Conservation (phyloP, 805 yeast genomes). For the Suhomyces prunicola region DNA sequence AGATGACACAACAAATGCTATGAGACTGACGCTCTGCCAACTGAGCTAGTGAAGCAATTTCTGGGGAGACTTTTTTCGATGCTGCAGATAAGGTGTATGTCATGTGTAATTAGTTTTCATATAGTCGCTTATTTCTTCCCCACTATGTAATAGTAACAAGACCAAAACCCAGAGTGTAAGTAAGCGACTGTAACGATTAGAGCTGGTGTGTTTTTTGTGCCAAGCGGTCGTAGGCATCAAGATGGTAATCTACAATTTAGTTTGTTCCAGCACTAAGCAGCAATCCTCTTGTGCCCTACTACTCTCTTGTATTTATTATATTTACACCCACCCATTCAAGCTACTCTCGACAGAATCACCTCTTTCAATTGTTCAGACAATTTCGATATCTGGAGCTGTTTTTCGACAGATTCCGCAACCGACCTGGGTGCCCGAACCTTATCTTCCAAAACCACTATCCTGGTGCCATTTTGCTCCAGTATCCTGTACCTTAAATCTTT, state of each 20-base stretch:
- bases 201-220: too few relatives aligned
- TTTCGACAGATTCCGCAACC: not conserved
- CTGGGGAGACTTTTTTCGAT: not conserved
- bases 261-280: not conserved
- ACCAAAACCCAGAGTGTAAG: too few relatives aligned
- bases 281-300: not conserved
- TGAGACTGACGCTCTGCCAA: slow-evolving; percentile 17
- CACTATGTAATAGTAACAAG: too few relatives aligned
- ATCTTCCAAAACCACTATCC: not conserved
- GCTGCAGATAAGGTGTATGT: not conserved
- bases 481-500: slow-evolving; percentile 1
- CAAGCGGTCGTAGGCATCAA: too few relatives aligned
- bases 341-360: not conserved
- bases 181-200: too few relatives aligned
- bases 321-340: not conserved
- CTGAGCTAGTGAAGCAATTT: slow-evolving; percentile 15
- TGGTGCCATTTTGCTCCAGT: not conserved
- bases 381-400: not conserved
- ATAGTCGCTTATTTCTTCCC: too few relatives aligned
- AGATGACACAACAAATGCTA: slow-evolving; percentile 19
- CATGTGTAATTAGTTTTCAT: too few relatives aligned
- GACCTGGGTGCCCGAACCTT: not conserved
- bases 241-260: not conserved
- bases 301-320: not conserved
- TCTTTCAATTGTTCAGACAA: slow-evolving; percentile 1